Evolutionary conservation across 78 protist genomes (phyloP).

Genomic region (Creolimax fragrantissima): DNA sequence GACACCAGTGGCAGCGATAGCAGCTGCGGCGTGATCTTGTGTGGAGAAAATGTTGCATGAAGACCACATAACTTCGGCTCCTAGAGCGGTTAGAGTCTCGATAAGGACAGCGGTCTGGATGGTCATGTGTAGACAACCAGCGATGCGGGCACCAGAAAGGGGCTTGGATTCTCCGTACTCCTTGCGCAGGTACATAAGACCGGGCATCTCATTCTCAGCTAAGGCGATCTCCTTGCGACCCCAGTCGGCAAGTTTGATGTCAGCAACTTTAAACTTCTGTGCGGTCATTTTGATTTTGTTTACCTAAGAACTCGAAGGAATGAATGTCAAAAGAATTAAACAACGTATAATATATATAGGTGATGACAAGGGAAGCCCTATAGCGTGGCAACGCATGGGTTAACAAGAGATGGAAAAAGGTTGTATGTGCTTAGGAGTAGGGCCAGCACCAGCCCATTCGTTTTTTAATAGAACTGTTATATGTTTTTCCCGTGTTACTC

Average conservation of each 20-base stretch:
- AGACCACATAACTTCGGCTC: slow-evolving; percentile 95
- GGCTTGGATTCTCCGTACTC: slow-evolving; percentile 87
- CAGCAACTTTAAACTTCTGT: slow-evolving; percentile 55
- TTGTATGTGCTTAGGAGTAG: too few relatives aligned
- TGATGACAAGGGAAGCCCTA: background rate
- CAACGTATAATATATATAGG: background rate
- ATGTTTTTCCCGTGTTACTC: too few relatives aligned
- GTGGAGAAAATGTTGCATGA: slow-evolving; percentile 99
- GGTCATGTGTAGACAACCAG: slow-evolving; percentile 99
- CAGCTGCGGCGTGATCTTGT: slow-evolving; percentile 99
- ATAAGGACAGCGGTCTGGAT: slow-evolving; percentile 97
- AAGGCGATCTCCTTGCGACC: slow-evolving; percentile 89
- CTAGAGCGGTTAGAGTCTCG: slow-evolving; percentile 92
- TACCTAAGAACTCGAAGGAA: background rate
- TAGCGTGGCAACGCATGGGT: too few relatives aligned
- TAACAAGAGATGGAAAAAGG: too few relatives aligned
- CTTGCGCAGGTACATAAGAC: slow-evolving; percentile 90
- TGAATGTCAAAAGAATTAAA: too few relatives aligned
- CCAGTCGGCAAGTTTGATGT: slow-evolving; percentile 85
- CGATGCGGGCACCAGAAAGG: slow-evolving; percentile 84
- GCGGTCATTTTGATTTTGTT: background rate
- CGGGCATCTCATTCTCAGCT: slow-evolving; percentile 98
- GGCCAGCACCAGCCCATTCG: too few relatives aligned
- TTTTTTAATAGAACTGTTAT: too few relatives aligned
- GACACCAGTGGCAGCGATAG: slow-evolving; percentile 90